These are phyloP conservation scores for Arthrobotrys pseudoclavata DNA, from an alignment of 2,329 filamentous ascomycete genomes.

Conservation along the genomic window DNA sequence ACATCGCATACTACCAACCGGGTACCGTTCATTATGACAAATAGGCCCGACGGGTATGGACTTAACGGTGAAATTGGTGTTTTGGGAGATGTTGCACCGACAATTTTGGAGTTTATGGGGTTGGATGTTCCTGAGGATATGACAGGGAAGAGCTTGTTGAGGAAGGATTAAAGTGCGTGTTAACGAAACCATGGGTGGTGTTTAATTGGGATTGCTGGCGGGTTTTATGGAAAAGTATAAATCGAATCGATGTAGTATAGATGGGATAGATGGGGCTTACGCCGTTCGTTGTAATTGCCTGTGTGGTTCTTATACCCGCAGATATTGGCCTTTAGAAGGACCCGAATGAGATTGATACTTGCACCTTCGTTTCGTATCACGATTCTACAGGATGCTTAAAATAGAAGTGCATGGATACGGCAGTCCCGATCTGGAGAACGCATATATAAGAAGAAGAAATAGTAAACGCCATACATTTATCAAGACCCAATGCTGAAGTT, in stretches of 20 bases:
- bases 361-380: slow-evolving; percentile 5
- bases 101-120: slow-evolving; percentile 89
- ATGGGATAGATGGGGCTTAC: slow-evolving; percentile 6
- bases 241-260: slow-evolving; percentile 29
- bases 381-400: not conserved
- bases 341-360: slow-evolving; percentile 7
- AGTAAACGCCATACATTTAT: slow-evolving; percentile 4
- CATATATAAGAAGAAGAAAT: not conserved
- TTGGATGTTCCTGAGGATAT: slow-evolving; percentile 91
- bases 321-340: not conserved
- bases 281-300: slow-evolving; percentile 14
- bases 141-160: slow-evolving; percentile 85
- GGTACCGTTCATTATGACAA: slow-evolving; percentile 98
- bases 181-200: not conserved
- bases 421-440: not conserved
- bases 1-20: slow-evolving; percentile 98
- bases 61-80: slow-evolving; percentile 83
- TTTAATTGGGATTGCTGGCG: slow-evolving; percentile 13
- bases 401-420: not conserved
- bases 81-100: slow-evolving; percentile 97
- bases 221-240: not conserved
- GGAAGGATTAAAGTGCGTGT: slow-evolving; percentile 73
- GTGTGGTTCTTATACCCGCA: slow-evolving; percentile 2
- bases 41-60: slow-evolving; percentile 89
- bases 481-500: not conserved